Conservation (phyloP, 2,329 filamentous ascomycete species). For the Nigrograna mackinnonii region DNA sequence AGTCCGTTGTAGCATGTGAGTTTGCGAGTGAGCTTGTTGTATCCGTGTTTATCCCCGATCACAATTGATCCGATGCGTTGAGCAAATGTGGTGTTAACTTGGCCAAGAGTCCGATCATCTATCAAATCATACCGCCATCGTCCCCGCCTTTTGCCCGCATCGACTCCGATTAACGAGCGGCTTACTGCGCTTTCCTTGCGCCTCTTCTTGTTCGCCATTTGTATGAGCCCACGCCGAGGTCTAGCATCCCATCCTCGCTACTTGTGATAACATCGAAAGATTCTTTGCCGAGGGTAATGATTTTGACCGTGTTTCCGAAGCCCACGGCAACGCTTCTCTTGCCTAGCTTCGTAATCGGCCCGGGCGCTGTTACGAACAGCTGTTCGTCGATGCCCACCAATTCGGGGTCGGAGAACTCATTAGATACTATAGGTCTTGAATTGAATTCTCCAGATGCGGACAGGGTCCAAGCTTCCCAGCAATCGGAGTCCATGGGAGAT, state of each 20-base stretch:
- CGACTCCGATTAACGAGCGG: too few species aligned
- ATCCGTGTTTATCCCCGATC: too few species aligned
- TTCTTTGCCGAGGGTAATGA: constrained; percentile 69
- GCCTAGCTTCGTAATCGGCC: constrained; percentile 67
- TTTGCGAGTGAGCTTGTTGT: too few species aligned
- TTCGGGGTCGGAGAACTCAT: constrained; percentile 9
- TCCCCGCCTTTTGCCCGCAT: too few species aligned
- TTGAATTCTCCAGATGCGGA: constrained; percentile 51
- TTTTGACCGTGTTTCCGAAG: constrained; percentile 73
- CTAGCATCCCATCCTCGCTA: constrained; percentile 12
- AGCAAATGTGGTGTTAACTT: too few species aligned
- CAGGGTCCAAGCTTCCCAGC: constrained; percentile 60
- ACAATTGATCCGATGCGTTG: too few species aligned
- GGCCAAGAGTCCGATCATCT: too few species aligned
- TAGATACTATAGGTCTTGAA: constrained; percentile 36
- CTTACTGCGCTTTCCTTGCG: constrained; percentile 20
- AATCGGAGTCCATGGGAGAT: constrained; percentile 29
- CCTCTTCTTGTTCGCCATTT: constrained; percentile 14
- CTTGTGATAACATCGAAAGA: constrained; percentile 55
- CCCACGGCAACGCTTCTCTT: constrained; percentile 68
- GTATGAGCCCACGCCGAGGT: constrained; percentile 11
- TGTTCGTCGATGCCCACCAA: constrained; percentile 48
- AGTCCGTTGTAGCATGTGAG: too few species aligned
- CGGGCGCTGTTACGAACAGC: constrained; percentile 67
- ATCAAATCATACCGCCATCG: too few species aligned